Conservation (phyloP, 352 stramenopile species). For the Phytopythium ostracodes region DNA sequence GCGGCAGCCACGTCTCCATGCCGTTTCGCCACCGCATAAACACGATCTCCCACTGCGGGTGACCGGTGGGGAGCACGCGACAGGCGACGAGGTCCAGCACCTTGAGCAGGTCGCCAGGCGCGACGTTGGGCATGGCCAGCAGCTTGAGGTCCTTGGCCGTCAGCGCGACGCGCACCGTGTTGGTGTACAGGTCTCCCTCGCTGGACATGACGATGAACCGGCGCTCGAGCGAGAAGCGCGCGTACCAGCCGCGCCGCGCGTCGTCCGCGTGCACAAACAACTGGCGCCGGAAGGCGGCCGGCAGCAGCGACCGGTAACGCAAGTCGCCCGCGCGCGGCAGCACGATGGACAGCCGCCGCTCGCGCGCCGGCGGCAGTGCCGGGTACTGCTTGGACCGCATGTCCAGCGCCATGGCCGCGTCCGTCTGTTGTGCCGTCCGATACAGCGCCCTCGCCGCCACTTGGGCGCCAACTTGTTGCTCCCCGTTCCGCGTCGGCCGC, state of each 20-base stretch:
- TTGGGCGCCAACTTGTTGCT: too few species aligned
- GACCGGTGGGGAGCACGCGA: constrained; percentile 14
- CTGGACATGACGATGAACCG: constrained; percentile 77
- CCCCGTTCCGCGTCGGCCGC: too few species aligned
- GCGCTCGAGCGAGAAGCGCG: constrained; percentile 50
- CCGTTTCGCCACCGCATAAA: constrained; percentile 62
- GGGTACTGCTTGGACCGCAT: constrained; percentile 67
- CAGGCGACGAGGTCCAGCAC: constrained; percentile 74
- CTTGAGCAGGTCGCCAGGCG: constrained; percentile 51
- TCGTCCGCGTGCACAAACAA: constrained; percentile 53
- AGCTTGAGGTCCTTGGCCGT: constrained; percentile 38
- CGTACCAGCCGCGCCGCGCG: constrained; percentile 40
- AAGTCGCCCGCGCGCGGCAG: constrained; percentile 55
- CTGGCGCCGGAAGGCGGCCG: constrained; percentile 35
- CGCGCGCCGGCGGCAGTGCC: constrained; percentile 34
- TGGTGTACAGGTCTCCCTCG: constrained; percentile 60
- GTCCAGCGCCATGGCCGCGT: constrained; percentile 20
- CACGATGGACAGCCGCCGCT: constrained; percentile 35
- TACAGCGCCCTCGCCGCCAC: too few species aligned
- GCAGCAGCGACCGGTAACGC: constrained; percentile 44
- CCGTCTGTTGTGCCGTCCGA: background rate
- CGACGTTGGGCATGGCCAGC: constrained; percentile 50
- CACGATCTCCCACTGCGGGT: constrained; percentile 63
- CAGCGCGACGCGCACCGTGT: constrained; percentile 29
- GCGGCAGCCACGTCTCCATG: constrained; percentile 62